Percentiles rank a stretch among this genome's conserved stretches.
Evolutionary conservation across 2,329 filamentous ascomycete species (phyloP).

Genomic region (Microdochium nivale): DNA sequence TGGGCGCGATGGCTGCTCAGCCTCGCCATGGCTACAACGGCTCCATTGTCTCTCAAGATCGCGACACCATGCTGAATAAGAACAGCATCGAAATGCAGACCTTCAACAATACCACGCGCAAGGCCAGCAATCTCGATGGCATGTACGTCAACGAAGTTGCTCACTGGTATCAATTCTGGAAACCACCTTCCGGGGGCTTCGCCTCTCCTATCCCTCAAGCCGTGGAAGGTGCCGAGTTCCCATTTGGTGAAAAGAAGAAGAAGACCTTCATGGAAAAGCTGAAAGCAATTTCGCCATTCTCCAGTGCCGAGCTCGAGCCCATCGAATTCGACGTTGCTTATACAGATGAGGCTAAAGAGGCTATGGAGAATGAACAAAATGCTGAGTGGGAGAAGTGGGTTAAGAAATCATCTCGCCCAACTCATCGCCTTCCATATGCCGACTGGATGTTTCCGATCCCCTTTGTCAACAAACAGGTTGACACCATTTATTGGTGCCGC

Average conservation of each 20-base stretch:
- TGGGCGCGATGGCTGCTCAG: constrained; percentile 15
- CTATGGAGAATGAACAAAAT: constrained; percentile 50
- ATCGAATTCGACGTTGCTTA: constrained; percentile 55
- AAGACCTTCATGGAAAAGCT: constrained; percentile 44
- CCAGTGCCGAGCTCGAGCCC: constrained; percentile 31
- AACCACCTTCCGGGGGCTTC: constrained; percentile 51
- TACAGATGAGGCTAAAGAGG: constrained; percentile 45
- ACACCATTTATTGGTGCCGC: constrained; percentile 88
- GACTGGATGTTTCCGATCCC: constrained; percentile 74
- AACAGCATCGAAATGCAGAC: constrained; percentile 20
- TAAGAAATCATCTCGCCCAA: constrained; percentile 73
- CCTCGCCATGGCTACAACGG: constrained; percentile 23
- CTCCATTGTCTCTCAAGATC: constrained; percentile 29
- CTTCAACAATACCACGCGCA: constrained; percentile 44
- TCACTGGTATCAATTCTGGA: constrained; percentile 58
- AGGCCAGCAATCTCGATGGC: constrained; percentile 36
- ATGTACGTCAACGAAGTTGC: constrained; percentile 36
- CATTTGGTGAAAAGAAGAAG: constrained; percentile 26
- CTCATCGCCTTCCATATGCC: constrained; percentile 63
- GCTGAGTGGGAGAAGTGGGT: constrained; percentile 79
- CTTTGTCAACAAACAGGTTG: constrained; percentile 79
- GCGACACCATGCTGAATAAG: constrained; percentile 20
- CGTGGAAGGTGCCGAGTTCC: constrained; percentile 33
- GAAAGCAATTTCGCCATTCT: constrained; percentile 39
- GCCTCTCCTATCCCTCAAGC: constrained; percentile 53